Conservation (phyloP, 345 rosid genomes). For the Eucalyptus polybractea region DNA sequence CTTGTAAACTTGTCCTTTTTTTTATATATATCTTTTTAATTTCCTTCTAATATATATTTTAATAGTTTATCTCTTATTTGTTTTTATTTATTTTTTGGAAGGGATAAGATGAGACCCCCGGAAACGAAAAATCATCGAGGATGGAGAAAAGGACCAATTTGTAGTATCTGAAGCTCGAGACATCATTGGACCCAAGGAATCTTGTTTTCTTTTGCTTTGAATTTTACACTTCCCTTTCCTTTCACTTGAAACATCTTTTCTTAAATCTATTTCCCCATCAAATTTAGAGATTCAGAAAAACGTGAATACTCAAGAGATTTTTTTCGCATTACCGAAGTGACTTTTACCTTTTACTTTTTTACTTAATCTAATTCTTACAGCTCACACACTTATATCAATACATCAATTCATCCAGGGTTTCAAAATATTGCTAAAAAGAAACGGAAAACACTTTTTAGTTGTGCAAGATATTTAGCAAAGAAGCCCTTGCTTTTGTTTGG, state of each 20-base stretch:
- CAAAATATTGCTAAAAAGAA: neutral
- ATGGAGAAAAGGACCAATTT: neutral
- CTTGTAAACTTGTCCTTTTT: neutral
- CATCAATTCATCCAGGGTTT: neutral
- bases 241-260: neutral
- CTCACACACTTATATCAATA: neutral
- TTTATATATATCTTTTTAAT: neutral
- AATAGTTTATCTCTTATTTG: neutral
- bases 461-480: neutral
- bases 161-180: neutral
- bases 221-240: neutral
- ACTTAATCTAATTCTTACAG: neutral
- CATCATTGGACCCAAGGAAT: neutral
- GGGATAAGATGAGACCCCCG: neutral
- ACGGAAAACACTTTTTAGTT: neutral
- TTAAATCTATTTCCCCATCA: neutral
- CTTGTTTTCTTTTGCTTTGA: neutral
- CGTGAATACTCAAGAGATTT: neutral
- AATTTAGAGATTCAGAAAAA: neutral
- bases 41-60: neutral
- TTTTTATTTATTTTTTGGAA: neutral
- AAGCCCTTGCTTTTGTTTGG: neutral
- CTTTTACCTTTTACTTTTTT: neutral
- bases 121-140: neutral
- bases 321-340: neutral